Conservation (phyloP, 1,284 basidiomycete species). For the Marasmius oreades region DNA sequence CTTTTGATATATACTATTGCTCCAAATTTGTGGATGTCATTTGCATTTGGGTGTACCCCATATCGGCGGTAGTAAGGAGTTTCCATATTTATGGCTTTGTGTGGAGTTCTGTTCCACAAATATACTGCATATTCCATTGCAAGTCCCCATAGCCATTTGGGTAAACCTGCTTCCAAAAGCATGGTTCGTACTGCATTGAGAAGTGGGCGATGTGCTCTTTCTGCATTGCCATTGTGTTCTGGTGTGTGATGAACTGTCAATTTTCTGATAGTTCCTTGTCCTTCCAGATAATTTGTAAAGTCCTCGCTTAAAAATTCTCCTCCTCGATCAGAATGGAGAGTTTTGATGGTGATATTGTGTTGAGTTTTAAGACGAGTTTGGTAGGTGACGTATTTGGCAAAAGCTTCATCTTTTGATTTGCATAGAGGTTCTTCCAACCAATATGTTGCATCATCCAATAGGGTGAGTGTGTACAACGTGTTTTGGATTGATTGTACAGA, state of each 20-base stretch:
- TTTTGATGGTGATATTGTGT: conserved; percentile 10
- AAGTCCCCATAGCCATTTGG: conserved; percentile 21
- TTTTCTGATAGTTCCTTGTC: conserved; percentile 21
- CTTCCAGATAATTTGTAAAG: conserved; percentile 18
- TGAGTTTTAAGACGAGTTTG: conserved; percentile 14
- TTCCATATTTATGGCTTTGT: conserved; percentile 18
- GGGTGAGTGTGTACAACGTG: conserved; percentile 21
- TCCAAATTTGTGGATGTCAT: background rate
- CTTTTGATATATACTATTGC: too few species aligned
- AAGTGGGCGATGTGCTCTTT: conserved; percentile 25
- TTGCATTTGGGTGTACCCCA: conserved; percentile 6
- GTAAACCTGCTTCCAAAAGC: conserved; percentile 17
- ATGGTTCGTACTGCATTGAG: conserved; percentile 19
- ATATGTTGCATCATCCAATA: conserved; percentile 22
- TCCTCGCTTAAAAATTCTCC: conserved; percentile 19
- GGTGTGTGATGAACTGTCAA: conserved; percentile 28
- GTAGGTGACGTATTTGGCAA: conserved; percentile 15
- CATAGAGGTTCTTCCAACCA: conserved; percentile 13
- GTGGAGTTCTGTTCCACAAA: conserved; percentile 27
- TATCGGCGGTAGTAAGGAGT: conserved; percentile 19
- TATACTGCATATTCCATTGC: conserved; percentile 20
- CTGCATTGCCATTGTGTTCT: conserved; percentile 27
- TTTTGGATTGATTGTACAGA: conserved; percentile 20
- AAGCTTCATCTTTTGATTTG: conserved; percentile 18
- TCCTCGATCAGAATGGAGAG: conserved; percentile 24